A percentile compares a stretch with the other conserved stretches of the same genome.
phyloP scores from a whole-genome alignment of 2,329 filamentous ascomycete species.

The Penicillium hesseltinei region DNA sequence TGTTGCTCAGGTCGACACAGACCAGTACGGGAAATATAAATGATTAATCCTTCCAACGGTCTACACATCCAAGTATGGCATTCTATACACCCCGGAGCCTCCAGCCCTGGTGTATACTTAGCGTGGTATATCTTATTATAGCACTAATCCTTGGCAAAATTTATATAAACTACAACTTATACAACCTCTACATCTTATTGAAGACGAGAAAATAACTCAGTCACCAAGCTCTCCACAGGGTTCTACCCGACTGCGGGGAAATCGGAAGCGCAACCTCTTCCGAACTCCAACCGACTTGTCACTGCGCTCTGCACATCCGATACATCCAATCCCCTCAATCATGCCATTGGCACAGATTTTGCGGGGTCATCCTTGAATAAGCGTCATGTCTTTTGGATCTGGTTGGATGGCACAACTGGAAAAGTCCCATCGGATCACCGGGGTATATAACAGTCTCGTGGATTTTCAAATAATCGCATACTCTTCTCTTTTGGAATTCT shows the following conservation, averaged over 20 bases:
- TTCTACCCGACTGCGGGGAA: conserved; percentile 13
- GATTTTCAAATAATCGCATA: background rate
- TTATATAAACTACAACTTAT: background rate
- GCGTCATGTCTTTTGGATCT: conserved; percentile 16
- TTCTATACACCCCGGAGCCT: background rate
- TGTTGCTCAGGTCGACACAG: background rate
- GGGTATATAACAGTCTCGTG: conserved; percentile 11
- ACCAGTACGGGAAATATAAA: background rate
- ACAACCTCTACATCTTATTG: background rate
- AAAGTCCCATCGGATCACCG: conserved; percentile 16
- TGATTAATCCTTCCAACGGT: background rate
- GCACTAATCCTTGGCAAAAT: too few species aligned
- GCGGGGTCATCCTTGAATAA: conserved; percentile 25
- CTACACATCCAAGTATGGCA: background rate
- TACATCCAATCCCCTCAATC: conserved; percentile 9
- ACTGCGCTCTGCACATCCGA: conserved; percentile 3
- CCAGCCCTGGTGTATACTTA: background rate
- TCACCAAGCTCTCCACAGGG: background rate
- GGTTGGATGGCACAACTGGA: background rate
- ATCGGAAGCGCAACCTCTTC: conserved; percentile 24
- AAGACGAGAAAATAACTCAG: background rate
- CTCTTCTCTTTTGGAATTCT: background rate
- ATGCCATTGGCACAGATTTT: conserved; percentile 13
- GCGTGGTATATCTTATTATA: background rate
- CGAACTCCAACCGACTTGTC: conserved; percentile 11